Conservation (phyloP, 1,284 basidiomycete genomes). For the Boletus smithii region DNA sequence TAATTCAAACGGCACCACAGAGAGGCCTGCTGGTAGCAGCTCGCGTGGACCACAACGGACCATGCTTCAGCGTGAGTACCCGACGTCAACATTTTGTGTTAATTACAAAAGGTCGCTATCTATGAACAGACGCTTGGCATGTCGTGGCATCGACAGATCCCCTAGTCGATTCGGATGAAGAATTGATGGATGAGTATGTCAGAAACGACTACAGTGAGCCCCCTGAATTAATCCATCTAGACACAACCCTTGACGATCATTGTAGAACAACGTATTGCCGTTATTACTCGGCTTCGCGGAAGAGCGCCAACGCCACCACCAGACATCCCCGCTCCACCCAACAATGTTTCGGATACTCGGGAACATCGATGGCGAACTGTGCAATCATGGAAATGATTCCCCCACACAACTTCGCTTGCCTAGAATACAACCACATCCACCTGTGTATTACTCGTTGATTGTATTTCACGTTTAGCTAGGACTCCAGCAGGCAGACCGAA, state of each 20-base stretch:
- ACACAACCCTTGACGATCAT: not conserved
- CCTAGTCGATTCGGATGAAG: conserved; percentile 69
- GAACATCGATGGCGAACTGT: conserved; percentile 39
- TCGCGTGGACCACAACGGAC: conserved; percentile 32
- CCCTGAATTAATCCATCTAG: not conserved
- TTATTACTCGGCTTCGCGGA: conserved; percentile 44
- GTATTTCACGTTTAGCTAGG: not conserved
- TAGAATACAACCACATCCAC: not conserved
- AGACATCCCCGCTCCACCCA: conserved; percentile 9
- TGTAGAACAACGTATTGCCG: conserved; percentile 49
- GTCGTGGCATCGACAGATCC: conserved; percentile 59
- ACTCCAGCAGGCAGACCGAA: not conserved
- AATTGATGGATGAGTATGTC: conserved; percentile 58
- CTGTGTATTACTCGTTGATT: conserved; percentile 13
- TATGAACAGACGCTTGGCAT: conserved; percentile 64
- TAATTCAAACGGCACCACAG: conserved; percentile 17
- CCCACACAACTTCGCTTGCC: too few relatives aligned
- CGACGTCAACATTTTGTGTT: not conserved
- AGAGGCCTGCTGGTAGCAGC: conserved; percentile 15
- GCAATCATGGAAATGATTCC: conserved; percentile 37
- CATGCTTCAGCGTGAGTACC: conserved; percentile 36
- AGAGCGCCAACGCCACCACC: conserved; percentile 41
- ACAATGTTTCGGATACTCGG: conserved; percentile 24
- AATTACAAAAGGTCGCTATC: not conserved
- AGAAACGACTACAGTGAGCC: conserved; percentile 61